A percentile compares a stretch with the other conserved stretches of the same genome.
Evolutionary conservation across 352 stramenopile genomes (phyloP).

Genomic region (Globisporangium nagaii): DNA sequence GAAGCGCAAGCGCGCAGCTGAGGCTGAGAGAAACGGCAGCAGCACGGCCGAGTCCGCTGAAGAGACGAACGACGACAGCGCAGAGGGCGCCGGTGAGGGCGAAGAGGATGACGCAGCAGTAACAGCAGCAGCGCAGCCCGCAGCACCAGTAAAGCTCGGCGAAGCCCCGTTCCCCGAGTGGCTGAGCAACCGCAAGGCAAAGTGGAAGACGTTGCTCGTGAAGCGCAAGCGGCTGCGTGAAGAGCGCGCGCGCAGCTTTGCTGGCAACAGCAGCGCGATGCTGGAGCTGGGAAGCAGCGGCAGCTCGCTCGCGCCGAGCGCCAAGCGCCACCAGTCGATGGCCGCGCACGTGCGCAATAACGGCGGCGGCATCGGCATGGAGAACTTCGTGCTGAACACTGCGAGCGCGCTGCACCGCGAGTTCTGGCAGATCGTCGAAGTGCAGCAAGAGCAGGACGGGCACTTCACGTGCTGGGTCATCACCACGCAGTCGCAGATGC

Average conservation of each 20-base stretch:
- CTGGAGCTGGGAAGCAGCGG: constrained; percentile 3
- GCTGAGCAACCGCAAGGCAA: constrained; percentile 66
- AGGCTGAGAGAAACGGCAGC: constrained; percentile 4
- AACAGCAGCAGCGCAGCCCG: neutral
- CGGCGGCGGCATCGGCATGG: constrained; percentile 58
- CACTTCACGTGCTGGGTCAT: constrained; percentile 96
- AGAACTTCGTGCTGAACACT: constrained; percentile 75
- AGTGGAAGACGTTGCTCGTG: constrained; percentile 54
- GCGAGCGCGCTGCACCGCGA: constrained; percentile 48
- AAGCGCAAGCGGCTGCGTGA: constrained; percentile 57
- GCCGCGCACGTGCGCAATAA: constrained; percentile 10
- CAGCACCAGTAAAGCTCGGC: constrained; percentile 53
- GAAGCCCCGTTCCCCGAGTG: constrained; percentile 55
- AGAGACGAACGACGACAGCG: constrained; percentile 22
- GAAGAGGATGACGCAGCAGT: constrained; percentile 1
- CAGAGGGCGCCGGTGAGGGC: neutral
- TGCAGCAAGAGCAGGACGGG: constrained; percentile 72
- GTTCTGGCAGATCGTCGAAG: constrained; percentile 79
- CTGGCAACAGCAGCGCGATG: constrained; percentile 2
- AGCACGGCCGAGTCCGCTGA: constrained; percentile 10
- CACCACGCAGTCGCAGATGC: constrained; percentile 70
- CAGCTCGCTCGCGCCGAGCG: constrained; percentile 11
- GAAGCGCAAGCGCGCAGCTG: constrained; percentile 12
- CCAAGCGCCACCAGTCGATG: constrained; percentile 32
- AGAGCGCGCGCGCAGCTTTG: constrained; percentile 34